These are phyloP conservation scores for Trametes gibbosa DNA, from an alignment of 768 basidiomycete genomes.

Conservation along the genomic window DNA sequence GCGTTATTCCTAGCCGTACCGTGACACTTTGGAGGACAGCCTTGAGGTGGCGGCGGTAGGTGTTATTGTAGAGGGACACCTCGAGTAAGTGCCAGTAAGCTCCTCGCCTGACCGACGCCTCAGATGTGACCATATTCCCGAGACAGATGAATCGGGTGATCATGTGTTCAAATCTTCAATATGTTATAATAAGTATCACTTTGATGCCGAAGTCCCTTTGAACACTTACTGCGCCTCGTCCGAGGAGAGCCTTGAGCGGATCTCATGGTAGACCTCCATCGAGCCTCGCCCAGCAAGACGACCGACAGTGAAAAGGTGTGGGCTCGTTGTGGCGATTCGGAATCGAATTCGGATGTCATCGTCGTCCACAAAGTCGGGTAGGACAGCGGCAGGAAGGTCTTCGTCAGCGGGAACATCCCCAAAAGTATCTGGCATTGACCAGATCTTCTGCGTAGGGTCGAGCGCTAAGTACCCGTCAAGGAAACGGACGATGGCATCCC, in stretches of 20 bases:
- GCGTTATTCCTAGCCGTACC: conserved; percentile 59
- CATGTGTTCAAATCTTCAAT: conserved; percentile 35
- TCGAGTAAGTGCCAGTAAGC: conserved; percentile 90
- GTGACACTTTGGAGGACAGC: conserved; percentile 62
- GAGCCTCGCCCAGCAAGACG: conserved; percentile 33
- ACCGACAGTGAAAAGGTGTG: conserved; percentile 54
- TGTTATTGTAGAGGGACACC: conserved; percentile 45
- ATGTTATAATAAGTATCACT: background rate
- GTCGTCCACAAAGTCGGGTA: conserved; percentile 60
- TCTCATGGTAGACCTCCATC: conserved; percentile 42
- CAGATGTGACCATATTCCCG: conserved; percentile 77
- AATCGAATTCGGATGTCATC: conserved; percentile 83
- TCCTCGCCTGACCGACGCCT: conserved; percentile 71
- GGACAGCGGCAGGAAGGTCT: conserved; percentile 42
- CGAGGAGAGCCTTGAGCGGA: conserved; percentile 44
- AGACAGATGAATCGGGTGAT: conserved; percentile 68
- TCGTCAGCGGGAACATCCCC: conserved; percentile 19
- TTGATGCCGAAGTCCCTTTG: background rate
- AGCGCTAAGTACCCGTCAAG: conserved; percentile 58
- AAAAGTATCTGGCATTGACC: conserved; percentile 28
- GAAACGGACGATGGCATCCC: conserved; percentile 64
- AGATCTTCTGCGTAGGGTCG: conserved; percentile 57
- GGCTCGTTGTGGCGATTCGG: conserved; percentile 60
- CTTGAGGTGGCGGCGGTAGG: conserved; percentile 39
- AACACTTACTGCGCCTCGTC: conserved; percentile 49